phyloP scores from a whole-genome alignment of 2,329 filamentous ascomycete genomes.

The Beauveria sp. region DNA sequence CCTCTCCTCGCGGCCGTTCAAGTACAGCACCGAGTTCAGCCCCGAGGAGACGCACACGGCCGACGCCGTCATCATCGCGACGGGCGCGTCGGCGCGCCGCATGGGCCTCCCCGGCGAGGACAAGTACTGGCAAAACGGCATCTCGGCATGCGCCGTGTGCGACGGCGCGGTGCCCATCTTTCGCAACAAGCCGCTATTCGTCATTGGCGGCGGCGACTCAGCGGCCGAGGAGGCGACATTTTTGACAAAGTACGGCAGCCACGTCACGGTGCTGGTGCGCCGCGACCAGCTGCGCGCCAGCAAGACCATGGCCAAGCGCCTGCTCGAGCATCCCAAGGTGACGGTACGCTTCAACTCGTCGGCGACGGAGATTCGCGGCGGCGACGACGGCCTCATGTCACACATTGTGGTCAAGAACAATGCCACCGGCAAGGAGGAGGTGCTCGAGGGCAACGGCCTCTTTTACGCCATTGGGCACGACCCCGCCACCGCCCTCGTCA shows the following conservation, averaged over 20 bases:
- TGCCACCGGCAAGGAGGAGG: conserved; percentile 66
- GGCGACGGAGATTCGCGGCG: conserved; percentile 77
- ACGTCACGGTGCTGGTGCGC: conserved; percentile 89
- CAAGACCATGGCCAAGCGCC: conserved; percentile 83
- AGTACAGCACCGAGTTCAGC: conserved; percentile 84
- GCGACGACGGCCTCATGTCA: conserved; percentile 80
- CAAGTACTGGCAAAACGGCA: conserved; percentile 94
- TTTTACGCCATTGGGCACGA: conserved; percentile 98
- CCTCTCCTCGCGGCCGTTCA: conserved; percentile 77
- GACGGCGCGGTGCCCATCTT: conserved; percentile 97
- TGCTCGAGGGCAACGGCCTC: conserved; percentile 81
- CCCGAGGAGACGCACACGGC: conserved; percentile 80
- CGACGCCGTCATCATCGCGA: conserved; percentile 88
- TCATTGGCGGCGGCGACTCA: conserved; percentile 94
- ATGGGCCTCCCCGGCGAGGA: conserved; percentile 82
- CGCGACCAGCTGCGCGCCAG: conserved; percentile 79
- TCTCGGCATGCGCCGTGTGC: conserved; percentile 94
- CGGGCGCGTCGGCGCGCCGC: conserved; percentile 83
- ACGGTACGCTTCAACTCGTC: conserved; percentile 81
- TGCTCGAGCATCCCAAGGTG: conserved; percentile 79
- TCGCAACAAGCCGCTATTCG: conserved; percentile 88
- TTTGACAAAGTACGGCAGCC: conserved; percentile 92
- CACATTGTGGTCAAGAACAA: conserved; percentile 78
- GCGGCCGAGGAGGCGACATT: conserved; percentile 97
- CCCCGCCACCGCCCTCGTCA: conserved; percentile 83